phyloP scores from a whole-genome alignment of 176 grass and related monocot genomes.

The Lolium rigidum region DNA sequence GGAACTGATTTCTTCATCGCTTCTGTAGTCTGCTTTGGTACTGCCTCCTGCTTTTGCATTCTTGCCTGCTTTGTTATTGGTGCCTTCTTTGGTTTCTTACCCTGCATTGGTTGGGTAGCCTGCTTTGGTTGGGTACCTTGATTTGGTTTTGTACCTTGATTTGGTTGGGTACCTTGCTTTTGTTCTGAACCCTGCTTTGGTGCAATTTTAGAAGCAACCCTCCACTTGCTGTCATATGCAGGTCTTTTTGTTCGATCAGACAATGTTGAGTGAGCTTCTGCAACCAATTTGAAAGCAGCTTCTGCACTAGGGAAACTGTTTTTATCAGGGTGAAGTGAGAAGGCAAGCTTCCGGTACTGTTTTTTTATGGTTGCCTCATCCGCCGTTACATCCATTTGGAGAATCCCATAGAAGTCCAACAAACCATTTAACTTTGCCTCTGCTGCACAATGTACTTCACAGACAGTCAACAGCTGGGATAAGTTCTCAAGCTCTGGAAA shows the following conservation, averaged over 20 bases:
- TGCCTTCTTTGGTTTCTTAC: not conserved
- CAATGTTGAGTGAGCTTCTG: slow-evolving; percentile 76
- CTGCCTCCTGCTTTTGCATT: slow-evolving; percentile 21
- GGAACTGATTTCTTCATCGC: slow-evolving; percentile 37
- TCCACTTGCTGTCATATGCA: slow-evolving; percentile 75
- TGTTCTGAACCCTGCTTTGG: slow-evolving; percentile 25
- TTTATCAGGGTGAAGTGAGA: slow-evolving; percentile 90
- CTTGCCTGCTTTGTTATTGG: not conserved
- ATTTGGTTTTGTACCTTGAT: not conserved
- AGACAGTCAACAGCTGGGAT: slow-evolving; percentile 68
- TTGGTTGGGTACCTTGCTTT: slow-evolving; percentile 25
- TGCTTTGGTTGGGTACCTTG: not conserved
- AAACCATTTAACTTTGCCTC: slow-evolving; percentile 52
- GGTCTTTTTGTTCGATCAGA: slow-evolving; percentile 68
- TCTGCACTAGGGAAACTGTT: slow-evolving; percentile 74
- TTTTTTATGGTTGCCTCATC: slow-evolving; percentile 76
- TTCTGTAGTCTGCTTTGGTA: slow-evolving; percentile 33
- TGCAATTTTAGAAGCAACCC: slow-evolving; percentile 34
- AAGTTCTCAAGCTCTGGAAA: slow-evolving; percentile 81
- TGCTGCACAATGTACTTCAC: slow-evolving; percentile 83
- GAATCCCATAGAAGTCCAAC: slow-evolving; percentile 70
- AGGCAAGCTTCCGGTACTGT: slow-evolving; percentile 76
- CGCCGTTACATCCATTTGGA: slow-evolving; percentile 58
- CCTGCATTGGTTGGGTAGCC: not conserved
- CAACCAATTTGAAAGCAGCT: slow-evolving; percentile 84